These are phyloP conservation scores for Fusarium irregulare DNA, from an alignment of 2,329 filamentous ascomycete genomes.

Conservation along the genomic window DNA sequence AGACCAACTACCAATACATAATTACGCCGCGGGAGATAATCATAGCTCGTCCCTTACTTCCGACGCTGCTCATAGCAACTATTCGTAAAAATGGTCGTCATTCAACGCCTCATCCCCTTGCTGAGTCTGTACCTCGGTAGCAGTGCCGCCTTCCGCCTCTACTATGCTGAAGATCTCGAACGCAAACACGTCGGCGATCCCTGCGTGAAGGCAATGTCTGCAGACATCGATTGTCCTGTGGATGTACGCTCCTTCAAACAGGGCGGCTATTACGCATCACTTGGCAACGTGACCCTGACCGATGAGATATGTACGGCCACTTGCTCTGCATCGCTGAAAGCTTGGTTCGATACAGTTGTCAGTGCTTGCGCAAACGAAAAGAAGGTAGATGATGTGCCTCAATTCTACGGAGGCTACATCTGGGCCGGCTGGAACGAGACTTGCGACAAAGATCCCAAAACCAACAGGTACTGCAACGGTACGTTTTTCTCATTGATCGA, in stretches of 20 bases:
- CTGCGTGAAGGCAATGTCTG: conserved; percentile 10
- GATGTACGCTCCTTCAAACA: no score
- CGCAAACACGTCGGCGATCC: neutral
- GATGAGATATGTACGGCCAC: no score
- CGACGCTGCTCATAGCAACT: no score
- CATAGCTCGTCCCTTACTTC: no score
- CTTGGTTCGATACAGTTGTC: conserved; percentile 17
- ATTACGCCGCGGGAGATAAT: no score
- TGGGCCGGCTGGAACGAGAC: conserved; percentile 38
- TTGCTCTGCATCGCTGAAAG: conserved; percentile 11
- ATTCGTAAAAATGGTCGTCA: no score
- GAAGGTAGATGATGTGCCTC: neutral
- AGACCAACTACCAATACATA: no score
- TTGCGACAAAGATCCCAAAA: conserved; percentile 29
- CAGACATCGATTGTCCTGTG: neutral
- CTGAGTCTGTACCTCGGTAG: neutral
- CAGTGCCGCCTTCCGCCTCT: no score
- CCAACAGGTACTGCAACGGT: conserved; percentile 35
- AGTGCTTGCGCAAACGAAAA: conserved; percentile 2
- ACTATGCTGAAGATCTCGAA: no score
- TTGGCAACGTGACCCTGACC: no score
- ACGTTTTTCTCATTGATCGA: neutral
- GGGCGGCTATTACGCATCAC: no score
- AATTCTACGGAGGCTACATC: neutral
- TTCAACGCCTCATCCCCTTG: neutral